phyloP scores from a whole-genome alignment of 352 stramenopile genomes.

The Globisporangium ultimum region DNA sequence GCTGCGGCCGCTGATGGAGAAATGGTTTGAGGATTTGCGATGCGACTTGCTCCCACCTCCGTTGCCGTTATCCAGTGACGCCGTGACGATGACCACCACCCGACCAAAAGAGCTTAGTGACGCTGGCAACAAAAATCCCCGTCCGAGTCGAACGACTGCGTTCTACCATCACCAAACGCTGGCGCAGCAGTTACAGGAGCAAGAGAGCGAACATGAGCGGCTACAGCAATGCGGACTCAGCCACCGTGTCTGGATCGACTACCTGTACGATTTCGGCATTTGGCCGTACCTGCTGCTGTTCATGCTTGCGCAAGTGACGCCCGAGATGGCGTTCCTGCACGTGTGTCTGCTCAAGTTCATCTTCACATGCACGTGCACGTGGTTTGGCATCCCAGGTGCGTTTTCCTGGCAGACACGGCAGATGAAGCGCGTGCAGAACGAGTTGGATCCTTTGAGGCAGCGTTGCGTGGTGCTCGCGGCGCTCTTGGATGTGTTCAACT shows the following conservation, averaged over 20 bases:
- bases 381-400: conserved; percentile 50
- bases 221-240: not conserved
- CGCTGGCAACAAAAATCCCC: conserved; percentile 6
- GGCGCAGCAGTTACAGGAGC: not conserved
- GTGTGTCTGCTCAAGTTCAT: conserved; percentile 62
- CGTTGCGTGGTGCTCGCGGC: conserved; percentile 52
- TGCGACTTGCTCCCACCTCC: conserved; percentile 29
- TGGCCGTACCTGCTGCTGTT: conserved; percentile 69
- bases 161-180: conserved; percentile 10
- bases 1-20: conserved; percentile 58
- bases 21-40: conserved; percentile 56
- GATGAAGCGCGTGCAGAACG: conserved; percentile 35
- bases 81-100: not conserved
- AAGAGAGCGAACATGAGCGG: conserved; percentile 4
- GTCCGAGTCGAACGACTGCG: conserved; percentile 1
- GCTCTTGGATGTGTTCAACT: conserved; percentile 57
- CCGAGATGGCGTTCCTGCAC: conserved; percentile 33
- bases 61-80: conserved; percentile 17
- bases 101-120: not conserved
- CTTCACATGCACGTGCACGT: conserved; percentile 70
- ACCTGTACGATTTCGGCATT: conserved; percentile 65
- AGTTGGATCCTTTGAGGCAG: conserved; percentile 43
- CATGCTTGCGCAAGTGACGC: conserved; percentile 45
- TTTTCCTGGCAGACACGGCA: conserved; percentile 58
- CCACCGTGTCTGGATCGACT: conserved; percentile 41